Base-by-base conservation (phyloP, 2,329 filamentous ascomycete species). In the Diaporthe ilicicola region DNA sequence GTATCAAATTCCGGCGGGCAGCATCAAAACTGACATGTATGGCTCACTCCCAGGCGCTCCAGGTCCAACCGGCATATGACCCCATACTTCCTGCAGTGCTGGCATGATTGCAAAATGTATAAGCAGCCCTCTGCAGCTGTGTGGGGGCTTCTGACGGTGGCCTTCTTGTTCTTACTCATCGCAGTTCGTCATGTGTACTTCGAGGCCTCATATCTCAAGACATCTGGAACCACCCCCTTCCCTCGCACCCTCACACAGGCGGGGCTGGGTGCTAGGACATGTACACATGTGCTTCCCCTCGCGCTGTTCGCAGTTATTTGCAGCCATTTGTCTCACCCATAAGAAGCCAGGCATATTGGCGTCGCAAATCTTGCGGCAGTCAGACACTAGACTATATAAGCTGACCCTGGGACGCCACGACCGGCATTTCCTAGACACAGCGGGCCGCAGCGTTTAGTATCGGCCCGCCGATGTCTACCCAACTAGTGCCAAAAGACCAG, bases 341-440 rank as follows among this genome's bases (percentile, higher is more conserved):
- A 32, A n/a, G 15, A 32, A 22, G 24, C n/a, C 56, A 29, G 56
- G 27, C 39, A 32, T n/a, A n/a, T 29, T 24, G 39, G 10, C 55
- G 24, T 46, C 24, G 37, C 24, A 61, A 34, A 39, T 39, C 56
- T 32, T 32, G 56, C 56, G 39, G 56, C n/a, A 46, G 56, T 46
- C 27, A 22, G 56, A 62, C 56, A 62, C 56, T 62, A 62, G 42
- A 48, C 27, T 0, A 44, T 19, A 19, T 34, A 44, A 48, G 59
- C 59, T 48, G 27, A 22, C 59, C 59, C 27, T n/a, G 37, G 39
- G 19, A 29, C 24, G 39, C 27, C 27, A 34, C 27, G 42, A 24
- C 42, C 59, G 59, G 59, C 59, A 62, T 34, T 48, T 48, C 12
- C 19, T 37, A 59, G 59, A 62, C 42, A 62, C 19, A 2, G 59